Conservation (phyloP, 1,284 basidiomycete genomes). For the Cryptococcus sp. region DNA sequence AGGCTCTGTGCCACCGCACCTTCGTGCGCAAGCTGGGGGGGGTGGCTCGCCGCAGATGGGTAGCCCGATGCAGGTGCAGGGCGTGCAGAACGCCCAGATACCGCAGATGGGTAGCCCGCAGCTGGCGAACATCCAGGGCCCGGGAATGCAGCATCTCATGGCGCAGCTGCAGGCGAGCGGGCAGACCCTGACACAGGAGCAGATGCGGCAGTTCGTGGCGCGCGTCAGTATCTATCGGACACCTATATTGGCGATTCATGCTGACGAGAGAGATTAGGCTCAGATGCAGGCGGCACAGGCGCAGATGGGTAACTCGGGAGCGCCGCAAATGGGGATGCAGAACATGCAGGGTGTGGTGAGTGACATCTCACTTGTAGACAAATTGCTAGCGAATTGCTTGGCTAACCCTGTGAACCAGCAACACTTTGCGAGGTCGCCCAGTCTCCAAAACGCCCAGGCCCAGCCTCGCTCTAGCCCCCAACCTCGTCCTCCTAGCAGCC, state of each 20-base stretch:
- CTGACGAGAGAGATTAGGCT: slow-evolving; percentile 6
- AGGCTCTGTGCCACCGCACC: slow-evolving; percentile 15
- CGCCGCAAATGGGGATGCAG: slow-evolving; percentile 17
- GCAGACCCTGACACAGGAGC: slow-evolving; percentile 34
- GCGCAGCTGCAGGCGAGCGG: slow-evolving; percentile 31
- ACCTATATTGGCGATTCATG: not conserved
- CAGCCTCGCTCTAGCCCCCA: slow-evolving; percentile 22
- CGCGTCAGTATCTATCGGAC: not conserved
- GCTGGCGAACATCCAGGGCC: not conserved
- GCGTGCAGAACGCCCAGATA: not conserved
- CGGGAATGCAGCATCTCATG: slow-evolving; percentile 31
- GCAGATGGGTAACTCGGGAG: slow-evolving; percentile 9
- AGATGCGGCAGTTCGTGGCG: slow-evolving; percentile 8
- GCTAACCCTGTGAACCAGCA: slow-evolving; percentile 2
- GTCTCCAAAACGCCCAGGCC: slow-evolving; percentile 21
- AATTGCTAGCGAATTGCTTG: not conserved
- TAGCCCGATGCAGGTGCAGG: slow-evolving; percentile 7
- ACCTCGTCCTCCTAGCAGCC: not conserved
- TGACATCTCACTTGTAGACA: not conserved
- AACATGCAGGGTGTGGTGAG: slow-evolving; percentile 17
- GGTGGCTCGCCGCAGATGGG: slow-evolving; percentile 22
- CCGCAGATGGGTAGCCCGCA: too few species aligned
- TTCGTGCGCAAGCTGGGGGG: slow-evolving; percentile 16
- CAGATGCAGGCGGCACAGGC: slow-evolving; percentile 20
- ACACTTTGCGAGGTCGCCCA: slow-evolving; percentile 29